Percentiles rank a stretch among this genome's conserved stretches.
Evolutionary conservation across 2,329 filamentous ascomycete genomes (phyloP).

Genomic region (Raffaelea albimanens): DNA sequence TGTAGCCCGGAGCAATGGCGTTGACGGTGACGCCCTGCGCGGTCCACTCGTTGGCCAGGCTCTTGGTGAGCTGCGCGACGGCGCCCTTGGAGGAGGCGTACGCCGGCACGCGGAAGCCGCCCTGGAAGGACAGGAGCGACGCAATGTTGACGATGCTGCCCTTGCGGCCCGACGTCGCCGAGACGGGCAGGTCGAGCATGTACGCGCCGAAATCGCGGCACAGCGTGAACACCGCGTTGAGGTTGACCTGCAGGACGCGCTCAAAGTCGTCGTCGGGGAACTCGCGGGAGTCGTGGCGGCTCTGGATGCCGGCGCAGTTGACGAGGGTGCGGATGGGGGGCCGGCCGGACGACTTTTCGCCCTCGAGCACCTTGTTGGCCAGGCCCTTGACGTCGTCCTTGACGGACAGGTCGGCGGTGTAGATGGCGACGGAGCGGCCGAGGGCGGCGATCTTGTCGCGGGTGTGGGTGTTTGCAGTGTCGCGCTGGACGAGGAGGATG

Average conservation of each 20-base stretch:
- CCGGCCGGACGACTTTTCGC: conserved; percentile 34
- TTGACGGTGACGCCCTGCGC: conserved; percentile 74
- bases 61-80: conserved; percentile 76
- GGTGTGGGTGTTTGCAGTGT: conserved; percentile 35
- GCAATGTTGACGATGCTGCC: conserved; percentile 80
- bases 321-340: conserved; percentile 60
- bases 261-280: conserved; percentile 75
- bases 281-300: conserved; percentile 61
- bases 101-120: conserved; percentile 78
- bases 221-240: conserved; percentile 70
- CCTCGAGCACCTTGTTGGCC: conserved; percentile 49
- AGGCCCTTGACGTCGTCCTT: conserved; percentile 50
- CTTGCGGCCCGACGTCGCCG: conserved; percentile 40
- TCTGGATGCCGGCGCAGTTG: conserved; percentile 82
- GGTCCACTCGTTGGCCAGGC: conserved; percentile 79
- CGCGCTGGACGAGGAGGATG: conserved; percentile 37
- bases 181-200: conserved; percentile 54
- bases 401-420: conserved; percentile 60
- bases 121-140: conserved; percentile 73
- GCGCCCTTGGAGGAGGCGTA: conserved; percentile 83
- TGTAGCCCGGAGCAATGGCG: conserved; percentile 82
- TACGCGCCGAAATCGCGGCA: conserved; percentile 69
- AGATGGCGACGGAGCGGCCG: conserved; percentile 57
- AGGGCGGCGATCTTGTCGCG: conserved; percentile 53
- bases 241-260: conserved; percentile 77